These are phyloP conservation scores for Penicillium silybi DNA, from an alignment of 495 filamentous ascomycete genomes.

Conservation along the genomic window DNA sequence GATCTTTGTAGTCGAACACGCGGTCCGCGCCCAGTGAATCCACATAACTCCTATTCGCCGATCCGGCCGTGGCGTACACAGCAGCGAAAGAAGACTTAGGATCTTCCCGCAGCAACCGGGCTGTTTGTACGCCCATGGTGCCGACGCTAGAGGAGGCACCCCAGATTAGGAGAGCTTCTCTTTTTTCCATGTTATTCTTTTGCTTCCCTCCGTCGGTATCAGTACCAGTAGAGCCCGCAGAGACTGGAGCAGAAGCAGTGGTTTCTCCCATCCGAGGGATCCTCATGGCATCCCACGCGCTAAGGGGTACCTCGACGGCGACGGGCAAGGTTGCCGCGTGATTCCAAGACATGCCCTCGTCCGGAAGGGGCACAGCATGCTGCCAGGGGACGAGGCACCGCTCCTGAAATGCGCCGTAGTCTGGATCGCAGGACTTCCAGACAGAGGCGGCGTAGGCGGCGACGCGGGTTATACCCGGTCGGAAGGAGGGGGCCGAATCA, in stretches of 20 bases:
- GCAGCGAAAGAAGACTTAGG: conserved; percentile 27
- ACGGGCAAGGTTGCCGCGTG: conserved; percentile 44
- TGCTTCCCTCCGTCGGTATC: background rate
- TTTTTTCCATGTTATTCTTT: conserved; percentile 12
- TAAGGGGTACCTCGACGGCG: conserved; percentile 30
- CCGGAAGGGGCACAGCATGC: conserved; percentile 34
- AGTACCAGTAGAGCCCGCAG: background rate
- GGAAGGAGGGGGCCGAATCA: conserved; percentile 8
- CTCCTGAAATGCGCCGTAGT: conserved; percentile 48
- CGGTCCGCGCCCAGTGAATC: conserved; percentile 43
- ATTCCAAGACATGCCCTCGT: conserved; percentile 35
- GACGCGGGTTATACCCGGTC: conserved; percentile 39
- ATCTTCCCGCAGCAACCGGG: conserved; percentile 30
- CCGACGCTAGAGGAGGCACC: conserved; percentile 47
- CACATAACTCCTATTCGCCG: conserved; percentile 41
- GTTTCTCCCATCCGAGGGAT: conserved; percentile 20
- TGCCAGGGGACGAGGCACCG: conserved; percentile 35
- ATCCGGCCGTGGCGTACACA: conserved; percentile 47
- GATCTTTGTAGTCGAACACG: conserved; percentile 48
- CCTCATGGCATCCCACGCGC: conserved; percentile 30
- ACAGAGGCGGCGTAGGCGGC: conserved; percentile 37
- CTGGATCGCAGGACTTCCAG: conserved; percentile 32
- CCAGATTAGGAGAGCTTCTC: conserved; percentile 40
- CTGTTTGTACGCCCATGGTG: conserved; percentile 41
- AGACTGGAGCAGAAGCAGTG: conserved; percentile 5